These are phyloP conservation scores for Aspergillus piperis DNA, from an alignment of 2,329 filamentous ascomycete species.

Conservation along the genomic window DNA sequence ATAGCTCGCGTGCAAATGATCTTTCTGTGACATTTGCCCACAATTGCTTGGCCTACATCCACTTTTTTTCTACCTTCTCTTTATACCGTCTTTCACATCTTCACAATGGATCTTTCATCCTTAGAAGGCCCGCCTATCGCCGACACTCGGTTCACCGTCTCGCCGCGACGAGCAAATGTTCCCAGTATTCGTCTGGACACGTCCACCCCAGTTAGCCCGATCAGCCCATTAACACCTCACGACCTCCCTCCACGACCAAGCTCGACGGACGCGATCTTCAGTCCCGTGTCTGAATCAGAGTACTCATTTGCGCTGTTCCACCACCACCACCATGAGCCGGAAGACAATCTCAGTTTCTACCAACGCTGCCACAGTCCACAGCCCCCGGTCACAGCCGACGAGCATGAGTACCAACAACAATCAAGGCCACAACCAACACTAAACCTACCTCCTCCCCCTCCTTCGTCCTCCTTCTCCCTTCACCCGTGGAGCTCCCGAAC, in stretches of 20 bases:
- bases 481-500: neutral
- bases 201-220: conserved; percentile 10
- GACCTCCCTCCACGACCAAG: conserved; percentile 19
- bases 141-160: conserved; percentile 21
- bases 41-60: neutral
- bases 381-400: neutral
- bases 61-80: neutral
- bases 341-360: neutral
- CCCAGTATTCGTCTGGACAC: conserved; percentile 17
- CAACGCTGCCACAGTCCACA: conserved; percentile 7
- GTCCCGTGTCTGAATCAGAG: neutral
- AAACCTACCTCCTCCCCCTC: conserved; percentile 3
- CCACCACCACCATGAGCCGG: neutral
- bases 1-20: neutral
- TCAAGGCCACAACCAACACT: neutral
- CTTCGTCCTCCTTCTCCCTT: neutral
- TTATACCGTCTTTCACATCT: neutral
- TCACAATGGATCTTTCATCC: conserved; percentile 36
- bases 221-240: conserved; percentile 4
- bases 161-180: neutral
- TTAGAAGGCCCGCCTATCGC: conserved; percentile 37
- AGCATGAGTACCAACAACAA: neutral
- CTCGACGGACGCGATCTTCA: conserved; percentile 17
- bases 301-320: neutral
- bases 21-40: neutral